Evolutionary conservation across 108 stramenopile species (phyloP).

Genomic region (Chaetoceros muelleri): DNA sequence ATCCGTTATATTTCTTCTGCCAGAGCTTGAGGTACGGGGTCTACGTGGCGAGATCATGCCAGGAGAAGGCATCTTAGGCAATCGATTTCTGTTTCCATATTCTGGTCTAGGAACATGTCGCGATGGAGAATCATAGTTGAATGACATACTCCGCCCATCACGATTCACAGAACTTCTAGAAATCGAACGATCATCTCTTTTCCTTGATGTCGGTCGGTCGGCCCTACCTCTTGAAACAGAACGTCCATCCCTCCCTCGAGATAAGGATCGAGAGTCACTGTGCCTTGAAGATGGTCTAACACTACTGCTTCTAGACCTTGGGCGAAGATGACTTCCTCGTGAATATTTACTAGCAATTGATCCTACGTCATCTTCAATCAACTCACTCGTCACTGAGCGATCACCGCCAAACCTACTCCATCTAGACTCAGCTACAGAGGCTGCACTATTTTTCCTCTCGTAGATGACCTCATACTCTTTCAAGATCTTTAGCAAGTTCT

Average conservation of each 20-base stretch:
- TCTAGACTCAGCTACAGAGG: neutral
- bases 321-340: neutral
- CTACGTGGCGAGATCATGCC: no score
- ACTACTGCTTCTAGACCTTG: neutral
- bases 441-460: neutral
- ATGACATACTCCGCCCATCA: no score
- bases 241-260: neutral
- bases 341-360: neutral
- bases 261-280: neutral
- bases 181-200: neutral
- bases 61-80: no score
- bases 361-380: neutral
- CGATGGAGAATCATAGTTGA: no score
- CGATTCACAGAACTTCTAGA: no score
- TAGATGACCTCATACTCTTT: neutral
- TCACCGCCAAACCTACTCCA: neutral
- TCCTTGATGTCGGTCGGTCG: neutral
- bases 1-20: no score
- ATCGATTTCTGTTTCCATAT: no score
- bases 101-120: no score
- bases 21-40: no score
- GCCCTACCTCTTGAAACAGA: neutral
- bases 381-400: no score
- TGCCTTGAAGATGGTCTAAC: neutral
- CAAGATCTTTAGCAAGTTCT: neutral